phyloP scores from a whole-genome alignment of 352 stramenopile genomes.

The Stramenopiles sp. region DNA sequence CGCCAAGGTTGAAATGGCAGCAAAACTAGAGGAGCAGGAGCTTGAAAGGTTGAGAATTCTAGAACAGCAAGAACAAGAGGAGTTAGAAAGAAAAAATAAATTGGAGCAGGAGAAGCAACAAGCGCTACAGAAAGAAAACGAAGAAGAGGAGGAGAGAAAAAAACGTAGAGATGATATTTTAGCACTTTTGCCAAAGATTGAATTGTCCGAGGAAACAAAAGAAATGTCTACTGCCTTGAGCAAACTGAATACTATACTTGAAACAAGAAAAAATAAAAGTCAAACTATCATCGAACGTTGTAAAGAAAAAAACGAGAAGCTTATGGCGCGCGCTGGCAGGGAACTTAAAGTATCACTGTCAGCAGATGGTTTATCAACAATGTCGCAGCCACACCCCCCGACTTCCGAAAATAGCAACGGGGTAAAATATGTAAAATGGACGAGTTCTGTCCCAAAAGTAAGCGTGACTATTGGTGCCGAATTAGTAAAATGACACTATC shows the following conservation, averaged over 20 bases:
- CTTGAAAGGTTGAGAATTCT: not conserved
- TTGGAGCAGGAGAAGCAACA: no score
- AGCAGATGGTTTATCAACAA: not conserved
- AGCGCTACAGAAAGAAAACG: no score
- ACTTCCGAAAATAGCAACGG: not conserved
- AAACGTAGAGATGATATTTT: not conserved
- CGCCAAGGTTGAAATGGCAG: not conserved
- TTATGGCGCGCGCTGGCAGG: not conserved
- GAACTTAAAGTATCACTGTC: constrained; percentile 2
- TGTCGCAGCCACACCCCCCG: not conserved
- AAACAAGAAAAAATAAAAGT: not conserved
- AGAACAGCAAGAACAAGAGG: not conserved
- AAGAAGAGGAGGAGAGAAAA: not conserved
- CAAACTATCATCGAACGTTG: not conserved
- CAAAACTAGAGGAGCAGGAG: not conserved
- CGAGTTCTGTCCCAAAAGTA: not conserved
- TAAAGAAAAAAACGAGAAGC: constrained; percentile 3
- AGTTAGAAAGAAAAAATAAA: not conserved
- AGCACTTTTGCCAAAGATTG: not conserved
- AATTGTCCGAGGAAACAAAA: not conserved
- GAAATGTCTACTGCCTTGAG: not conserved
- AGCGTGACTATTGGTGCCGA: not conserved
- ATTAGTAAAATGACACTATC: not conserved
- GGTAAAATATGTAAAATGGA: not conserved
- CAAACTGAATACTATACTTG: not conserved